Evolutionary conservation across 1,284 basidiomycete species (phyloP), one percentile per base, ranked within the genome.

Genomic region (Tremellales sp.): DNA sequence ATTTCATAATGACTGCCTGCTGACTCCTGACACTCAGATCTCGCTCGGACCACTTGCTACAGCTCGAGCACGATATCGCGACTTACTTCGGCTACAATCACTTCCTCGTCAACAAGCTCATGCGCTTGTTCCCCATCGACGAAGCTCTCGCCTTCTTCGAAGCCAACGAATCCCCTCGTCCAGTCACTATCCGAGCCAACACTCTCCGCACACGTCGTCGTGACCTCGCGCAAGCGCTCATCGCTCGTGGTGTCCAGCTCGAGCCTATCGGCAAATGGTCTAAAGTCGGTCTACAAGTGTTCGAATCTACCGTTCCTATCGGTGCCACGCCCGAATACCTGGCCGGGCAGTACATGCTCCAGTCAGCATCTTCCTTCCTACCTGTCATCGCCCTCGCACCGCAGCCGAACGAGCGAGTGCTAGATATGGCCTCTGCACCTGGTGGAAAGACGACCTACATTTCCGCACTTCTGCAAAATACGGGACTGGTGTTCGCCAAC

Each of bases 131-230:
- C 76, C 82, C 89, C 4, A 85, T 93, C 5, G 84, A 86, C 49
- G 96, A 98, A 89, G 91, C 92, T 0, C 86, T 98, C 54, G 92
- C 96, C 62, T 98, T 98, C 75, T 98, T 98, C 70, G 96, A 98
- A 74, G 87, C 94, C 13, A 98, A 98, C 73, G 96, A 99, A 73
- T 84, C 92, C 3, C 84, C 93, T 13, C 84, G 96, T 53, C 96
- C 96, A 7, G 92, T 99, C 21, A 98, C 96, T 5, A 97, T 99
- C 67, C 87, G 96, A 47, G 93, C 93, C 44, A 99, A 99, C 75
- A 98, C 94, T 4, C 81, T 99, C 13, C 87, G 90, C 56, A 93
- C 93, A 1, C 82, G 94, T 52, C 81, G 96, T 52, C 82, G 94
- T 44, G 96, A 98, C 72, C 83, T 99, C 47, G 94, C 91, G 0